These are phyloP conservation scores for Tuber umbilicatum DNA, from an alignment of 495 filamentous ascomycete genomes.

Conservation along the genomic window DNA sequence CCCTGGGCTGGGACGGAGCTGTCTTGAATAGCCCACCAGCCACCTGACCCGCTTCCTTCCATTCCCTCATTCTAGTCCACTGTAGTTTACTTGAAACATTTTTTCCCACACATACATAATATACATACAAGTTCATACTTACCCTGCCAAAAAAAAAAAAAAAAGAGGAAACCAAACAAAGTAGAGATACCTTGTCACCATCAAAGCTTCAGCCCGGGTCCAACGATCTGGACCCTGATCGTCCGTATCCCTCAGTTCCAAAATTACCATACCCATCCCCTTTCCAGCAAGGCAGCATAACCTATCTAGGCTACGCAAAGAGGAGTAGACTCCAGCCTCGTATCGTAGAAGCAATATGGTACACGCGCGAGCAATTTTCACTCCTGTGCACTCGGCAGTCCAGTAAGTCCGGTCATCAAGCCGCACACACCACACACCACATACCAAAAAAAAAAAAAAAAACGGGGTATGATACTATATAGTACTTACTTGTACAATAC, in stretches of 20 bases:
- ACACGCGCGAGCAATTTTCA: not conserved
- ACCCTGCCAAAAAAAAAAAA: not conserved
- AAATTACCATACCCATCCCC: not conserved
- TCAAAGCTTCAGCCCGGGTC: not conserved
- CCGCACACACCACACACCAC: not conserved
- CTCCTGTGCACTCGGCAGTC: not conserved
- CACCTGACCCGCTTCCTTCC: not conserved
- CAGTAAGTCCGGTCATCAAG: not conserved
- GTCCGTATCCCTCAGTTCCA: not conserved
- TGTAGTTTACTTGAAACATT: not conserved
- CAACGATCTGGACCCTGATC: conserved; percentile 1
- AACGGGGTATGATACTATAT: not conserved
- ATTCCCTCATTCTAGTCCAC: not conserved
- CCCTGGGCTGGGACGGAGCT: not conserved
- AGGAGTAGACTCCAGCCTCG: conserved; percentile 2
- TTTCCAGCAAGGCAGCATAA: not conserved
- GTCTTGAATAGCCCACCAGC: not conserved
- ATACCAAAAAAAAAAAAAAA: too few species aligned
- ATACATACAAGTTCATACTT: too few species aligned
- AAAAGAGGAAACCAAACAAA: not conserved
- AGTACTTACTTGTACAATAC: not conserved
- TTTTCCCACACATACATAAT: not conserved
- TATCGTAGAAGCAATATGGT: not conserved
- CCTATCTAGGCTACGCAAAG: not conserved
- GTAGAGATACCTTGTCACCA: not conserved